Conservation (phyloP, 75 land plant genomes). For the Sequoiadendron giganteum region DNA sequence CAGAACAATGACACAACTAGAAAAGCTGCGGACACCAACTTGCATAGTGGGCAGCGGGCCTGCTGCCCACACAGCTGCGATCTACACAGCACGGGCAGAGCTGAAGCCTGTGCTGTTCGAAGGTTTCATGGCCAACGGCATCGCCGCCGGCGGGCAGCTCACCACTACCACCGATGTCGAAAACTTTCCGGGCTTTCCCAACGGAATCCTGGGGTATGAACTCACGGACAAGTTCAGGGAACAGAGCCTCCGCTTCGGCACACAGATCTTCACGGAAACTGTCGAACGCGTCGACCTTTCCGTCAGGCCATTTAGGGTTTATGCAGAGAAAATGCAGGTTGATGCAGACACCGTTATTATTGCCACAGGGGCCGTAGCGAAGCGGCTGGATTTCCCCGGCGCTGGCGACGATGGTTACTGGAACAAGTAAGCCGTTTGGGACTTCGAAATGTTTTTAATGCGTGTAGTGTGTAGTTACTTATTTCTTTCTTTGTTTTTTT, state of each 20-base stretch:
- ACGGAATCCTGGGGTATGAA: conserved; percentile 74
- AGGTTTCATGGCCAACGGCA: conserved; percentile 94
- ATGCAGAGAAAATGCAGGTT: conserved; percentile 39
- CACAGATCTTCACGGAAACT: conserved; percentile 76
- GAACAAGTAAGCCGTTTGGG: conserved; percentile 15
- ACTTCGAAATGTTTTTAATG: background rate
- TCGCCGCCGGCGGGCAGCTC: conserved; percentile 97
- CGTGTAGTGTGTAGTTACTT: background rate
- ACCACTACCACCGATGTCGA: conserved; percentile 98
- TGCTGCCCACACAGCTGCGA: conserved; percentile 97
- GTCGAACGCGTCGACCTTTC: conserved; percentile 69
- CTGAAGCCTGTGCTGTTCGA: conserved; percentile 84
- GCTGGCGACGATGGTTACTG: conserved; percentile 65
- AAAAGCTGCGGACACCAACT: conserved; percentile 44
- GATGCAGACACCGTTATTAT: conserved; percentile 78
- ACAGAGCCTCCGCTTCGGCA: conserved; percentile 80
- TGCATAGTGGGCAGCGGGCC: conserved; percentile 98
- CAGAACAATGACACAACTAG: background rate
- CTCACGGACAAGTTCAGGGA: conserved; percentile 73
- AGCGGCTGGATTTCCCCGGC: conserved; percentile 69
- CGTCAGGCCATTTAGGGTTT: conserved; percentile 54
- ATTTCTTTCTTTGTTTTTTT: no score
- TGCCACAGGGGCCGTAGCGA: conserved; percentile 95
- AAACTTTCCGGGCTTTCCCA: conserved; percentile 95
- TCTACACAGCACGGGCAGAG: conserved; percentile 90